Base-by-base conservation (phyloP, 768 basidiomycete species). In the Saitozyma podzolica region DNA sequence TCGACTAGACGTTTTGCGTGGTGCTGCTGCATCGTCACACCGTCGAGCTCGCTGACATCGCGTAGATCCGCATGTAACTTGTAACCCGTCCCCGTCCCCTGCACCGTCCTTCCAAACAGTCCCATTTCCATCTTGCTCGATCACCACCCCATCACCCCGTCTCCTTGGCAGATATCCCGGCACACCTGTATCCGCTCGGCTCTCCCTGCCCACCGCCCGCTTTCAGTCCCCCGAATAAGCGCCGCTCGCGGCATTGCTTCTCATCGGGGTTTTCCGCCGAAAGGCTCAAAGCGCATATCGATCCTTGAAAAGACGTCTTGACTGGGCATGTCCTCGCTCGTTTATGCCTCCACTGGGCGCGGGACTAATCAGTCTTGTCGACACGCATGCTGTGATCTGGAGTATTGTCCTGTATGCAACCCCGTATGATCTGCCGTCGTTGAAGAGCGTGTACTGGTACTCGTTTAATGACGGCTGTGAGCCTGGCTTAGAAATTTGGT, bases 301-400 rank as follows among this genome's bases (percentile, higher is more conserved):
- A 60, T 54, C 42, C 43, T 17, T 40, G n/a, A 39, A 61, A 48
- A 48, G 47, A 61, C 59, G 63, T 66, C 67, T 40, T 20, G 56
- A 69, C 67, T 69, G 67, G 67, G 67, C 67, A 69, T 69, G 67
- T 65, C 67, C 58, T 58, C 58, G 43, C 63, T 59, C 55, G 61
- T 60, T 63, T 65, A 53, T 13, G 20, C 40, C 47, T 69, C 67
- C 55, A 69, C 67, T 69, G 64, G 59, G 60, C 41, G 43, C 20
- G 63, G 56, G 67, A 65, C 67, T 69, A 69, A 69, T 69, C 67
- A 69, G 67, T 66, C 62, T 63, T 63, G 64, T 55, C 62, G 61
- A 69, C 48, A 69, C 58, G 3, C 61, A 42, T 55, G 17, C 16
- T 13, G 50, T 50, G 19, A 10, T 56, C 47, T 57, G 50, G 19